Conservation (phyloP, 768 basidiomycete species). For the Lactifluus piperatus region DNA sequence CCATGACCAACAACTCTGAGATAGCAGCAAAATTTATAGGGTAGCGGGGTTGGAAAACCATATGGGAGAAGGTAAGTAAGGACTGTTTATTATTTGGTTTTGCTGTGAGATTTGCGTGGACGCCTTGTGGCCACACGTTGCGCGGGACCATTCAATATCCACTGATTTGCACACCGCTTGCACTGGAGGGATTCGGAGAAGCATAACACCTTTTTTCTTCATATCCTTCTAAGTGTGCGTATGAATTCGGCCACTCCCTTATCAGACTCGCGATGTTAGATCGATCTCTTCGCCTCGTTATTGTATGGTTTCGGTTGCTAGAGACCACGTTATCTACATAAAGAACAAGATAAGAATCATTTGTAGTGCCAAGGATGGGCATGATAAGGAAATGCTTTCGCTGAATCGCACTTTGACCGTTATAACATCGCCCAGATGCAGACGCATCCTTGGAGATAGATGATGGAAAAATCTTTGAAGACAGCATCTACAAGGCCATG, state of each 20-base stretch:
- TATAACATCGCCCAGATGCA: neutral
- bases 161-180: no score
- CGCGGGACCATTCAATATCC: no score
- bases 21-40: neutral
- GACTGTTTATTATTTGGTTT: neutral
- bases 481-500: neutral
- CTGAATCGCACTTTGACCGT: neutral
- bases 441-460: neutral
- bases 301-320: neutral
- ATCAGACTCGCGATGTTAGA: neutral
- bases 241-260: neutral
- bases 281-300: no score
- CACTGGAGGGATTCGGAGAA: neutral
- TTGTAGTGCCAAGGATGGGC: neutral
- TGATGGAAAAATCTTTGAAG: neutral
- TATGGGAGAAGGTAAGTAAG: neutral
- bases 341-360: neutral
- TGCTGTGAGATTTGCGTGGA: neutral
- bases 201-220: neutral
- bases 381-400: neutral
- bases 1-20: neutral
- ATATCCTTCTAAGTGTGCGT: neutral
- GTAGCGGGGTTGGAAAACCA: neutral
- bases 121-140: neutral
- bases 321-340: neutral